Evolutionary conservation across 2,329 filamentous ascomycete species (phyloP), one percentile per base, ranked within the genome.

Genomic region (Neonectria faginata): DNA sequence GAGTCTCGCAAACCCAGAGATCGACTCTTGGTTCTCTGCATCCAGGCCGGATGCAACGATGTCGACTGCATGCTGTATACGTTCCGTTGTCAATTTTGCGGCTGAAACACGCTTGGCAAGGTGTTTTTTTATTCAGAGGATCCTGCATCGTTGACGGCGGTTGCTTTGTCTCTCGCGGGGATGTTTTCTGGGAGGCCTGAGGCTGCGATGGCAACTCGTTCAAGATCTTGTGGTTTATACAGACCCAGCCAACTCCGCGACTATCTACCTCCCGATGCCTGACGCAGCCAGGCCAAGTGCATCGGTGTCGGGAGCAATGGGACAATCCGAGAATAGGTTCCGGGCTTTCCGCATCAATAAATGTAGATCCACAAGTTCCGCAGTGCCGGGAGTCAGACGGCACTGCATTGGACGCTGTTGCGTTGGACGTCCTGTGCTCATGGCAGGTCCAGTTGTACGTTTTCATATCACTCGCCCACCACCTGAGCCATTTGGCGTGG

Each of bases 301-400:
- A 63, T 52, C 52, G 33, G 45, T 66, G 51, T 18, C 52, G 53
- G 7, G 22, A 3, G 44, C 55, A 66, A 16, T 47, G 56, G 7
- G n/a, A 22, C 8, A 18, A 2, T 9, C 20, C 29, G n/a, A 31
- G 11, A 3, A 20, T 6, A 14, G 31, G 3, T 8, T 36, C 9
- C 16, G 50, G 25, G 48, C 20, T 42, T 11, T 39, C 31, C 10
- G 27, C 10, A 9, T 36, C 45, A 1, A 16, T 9, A 12, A 50
- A 39, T 1, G 29, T 14, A 9, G 11, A 18, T 6, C 18, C 14
- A 20, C 55, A 57, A 10, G 7, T 5, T 6, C 36, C 20, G 22
- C 55, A 57, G 8, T 5, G 29, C 36, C 20, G 44, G n/a, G 18
- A 47, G 14, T 29, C 5, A 6, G 14, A 5, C 7, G 45, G 31